These are phyloP conservation scores for Scopulariopsis brevicaulis DNA, from an alignment of 2,329 filamentous ascomycete species.

Conservation along the genomic window DNA sequence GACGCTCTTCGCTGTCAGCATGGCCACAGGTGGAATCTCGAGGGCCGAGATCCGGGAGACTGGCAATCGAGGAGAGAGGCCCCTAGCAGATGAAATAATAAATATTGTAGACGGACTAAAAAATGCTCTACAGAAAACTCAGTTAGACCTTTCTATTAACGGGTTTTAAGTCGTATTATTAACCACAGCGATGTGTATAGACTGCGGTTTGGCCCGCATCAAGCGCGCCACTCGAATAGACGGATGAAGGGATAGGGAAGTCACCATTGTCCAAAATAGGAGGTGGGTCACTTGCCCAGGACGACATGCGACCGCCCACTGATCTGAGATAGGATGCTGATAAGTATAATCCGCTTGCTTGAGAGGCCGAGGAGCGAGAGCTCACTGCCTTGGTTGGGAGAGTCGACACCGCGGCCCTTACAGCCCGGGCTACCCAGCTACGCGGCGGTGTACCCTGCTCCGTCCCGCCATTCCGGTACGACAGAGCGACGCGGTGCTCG, in stretches of 20 bases:
- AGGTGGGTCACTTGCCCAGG: conserved; percentile 16
- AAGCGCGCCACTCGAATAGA: too few relatives aligned
- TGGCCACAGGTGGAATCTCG: too few relatives aligned
- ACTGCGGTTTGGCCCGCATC: too few relatives aligned
- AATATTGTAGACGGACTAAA: too few relatives aligned
- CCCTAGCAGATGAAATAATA: too few relatives aligned
- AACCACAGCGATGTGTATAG: too few relatives aligned
- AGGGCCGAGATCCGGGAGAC: too few relatives aligned
- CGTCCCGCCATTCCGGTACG: conserved; percentile 22
- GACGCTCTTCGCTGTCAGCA: too few relatives aligned
- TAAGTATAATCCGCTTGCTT: conserved; percentile 18
- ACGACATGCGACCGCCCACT: conserved; percentile 5
- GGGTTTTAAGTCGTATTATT: too few relatives aligned
- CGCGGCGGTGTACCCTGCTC: conserved; percentile 21
- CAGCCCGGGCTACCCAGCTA: conserved; percentile 20
- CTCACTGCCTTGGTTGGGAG: conserved; percentile 19
- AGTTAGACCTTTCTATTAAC: too few relatives aligned
- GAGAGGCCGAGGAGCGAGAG: conserved; percentile 21
- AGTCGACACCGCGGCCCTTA: conserved; percentile 23
- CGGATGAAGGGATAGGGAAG: conserved; percentile 12
- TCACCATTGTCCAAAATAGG: conserved; percentile 23
- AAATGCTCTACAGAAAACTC: too few relatives aligned
- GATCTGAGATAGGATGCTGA: conserved; percentile 19
- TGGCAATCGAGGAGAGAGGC: too few relatives aligned
- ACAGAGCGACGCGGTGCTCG: conserved; percentile 18